phyloP scores from a whole-genome alignment of 2,329 filamentous ascomycete species.

The Fusarium nematophilum region DNA sequence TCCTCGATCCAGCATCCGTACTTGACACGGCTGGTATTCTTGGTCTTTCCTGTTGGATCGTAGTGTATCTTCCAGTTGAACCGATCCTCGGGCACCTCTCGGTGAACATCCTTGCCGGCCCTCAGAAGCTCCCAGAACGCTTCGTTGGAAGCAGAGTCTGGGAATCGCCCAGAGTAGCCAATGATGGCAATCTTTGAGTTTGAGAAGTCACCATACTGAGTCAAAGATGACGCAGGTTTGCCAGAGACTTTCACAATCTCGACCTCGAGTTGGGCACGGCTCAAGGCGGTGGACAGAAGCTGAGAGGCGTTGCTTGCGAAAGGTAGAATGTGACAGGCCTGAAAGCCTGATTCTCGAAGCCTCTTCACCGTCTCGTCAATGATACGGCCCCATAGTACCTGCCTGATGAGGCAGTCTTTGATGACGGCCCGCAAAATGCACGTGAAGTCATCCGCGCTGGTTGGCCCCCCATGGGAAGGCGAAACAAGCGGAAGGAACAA shows the following conservation, averaged over 20 bases:
- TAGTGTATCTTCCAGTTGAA: constrained; percentile 76
- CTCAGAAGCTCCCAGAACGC: constrained; percentile 73
- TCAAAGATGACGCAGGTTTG: neutral
- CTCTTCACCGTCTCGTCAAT: neutral
- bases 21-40: constrained; percentile 75
- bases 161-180: constrained; percentile 64
- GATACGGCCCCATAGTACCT: constrained; percentile 25
- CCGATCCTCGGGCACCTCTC: constrained; percentile 70
- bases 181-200: constrained; percentile 81
- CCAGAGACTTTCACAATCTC: constrained; percentile 9
- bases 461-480: constrained; percentile 13
- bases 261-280: constrained; percentile 5
- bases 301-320: constrained; percentile 31
- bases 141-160: constrained; percentile 57
- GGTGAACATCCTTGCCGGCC: constrained; percentile 74
- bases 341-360: neutral
- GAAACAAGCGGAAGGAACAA: neutral
- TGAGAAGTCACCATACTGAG: constrained; percentile 21
- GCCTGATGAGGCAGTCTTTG: constrained; percentile 16
- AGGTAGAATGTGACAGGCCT: constrained; percentile 17
- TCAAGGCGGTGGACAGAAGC: constrained; percentile 19
- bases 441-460: constrained; percentile 1
- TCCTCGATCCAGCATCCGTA: constrained; percentile 78
- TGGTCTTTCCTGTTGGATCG: constrained; percentile 73
- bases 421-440: constrained; percentile 7